A percentile compares a stretch with the other conserved stretches of the same genome.
Conservation (phyloP, 192 early-diverging fungal genomes). For the Coemansia asiatica region DNA sequence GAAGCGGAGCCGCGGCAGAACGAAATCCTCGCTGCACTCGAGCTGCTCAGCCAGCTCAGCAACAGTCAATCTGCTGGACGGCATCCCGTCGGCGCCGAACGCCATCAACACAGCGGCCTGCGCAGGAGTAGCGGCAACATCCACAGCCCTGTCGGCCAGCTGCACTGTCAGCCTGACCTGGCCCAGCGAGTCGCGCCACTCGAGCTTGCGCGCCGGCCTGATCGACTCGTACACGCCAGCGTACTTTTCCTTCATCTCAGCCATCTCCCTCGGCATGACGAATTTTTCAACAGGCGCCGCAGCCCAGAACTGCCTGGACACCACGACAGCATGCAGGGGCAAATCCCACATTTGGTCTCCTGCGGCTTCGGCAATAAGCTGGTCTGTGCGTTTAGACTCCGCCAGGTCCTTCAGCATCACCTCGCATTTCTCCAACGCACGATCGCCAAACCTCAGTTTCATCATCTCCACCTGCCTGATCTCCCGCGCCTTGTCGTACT, state of each 20-base stretch:
- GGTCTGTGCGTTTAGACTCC: slow-evolving; percentile 67
- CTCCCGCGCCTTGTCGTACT: slow-evolving; percentile 62
- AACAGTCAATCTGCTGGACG: neutral
- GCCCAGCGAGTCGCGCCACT: slow-evolving; percentile 58
- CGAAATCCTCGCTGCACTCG: slow-evolving; percentile 27
- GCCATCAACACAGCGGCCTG: slow-evolving; percentile 59
- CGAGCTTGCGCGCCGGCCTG: slow-evolving; percentile 63
- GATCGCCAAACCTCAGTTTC: slow-evolving; percentile 69
- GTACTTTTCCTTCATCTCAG: slow-evolving; percentile 49
- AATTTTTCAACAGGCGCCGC: slow-evolving; percentile 35
- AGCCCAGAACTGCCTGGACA: slow-evolving; percentile 72
- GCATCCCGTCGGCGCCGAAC: slow-evolving; percentile 4
- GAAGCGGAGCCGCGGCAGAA: slow-evolving; percentile 23
- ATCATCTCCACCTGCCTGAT: slow-evolving; percentile 69
- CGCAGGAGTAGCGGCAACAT: slow-evolving; percentile 55
- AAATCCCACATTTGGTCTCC: slow-evolving; percentile 18
- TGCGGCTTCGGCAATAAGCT: slow-evolving; percentile 47
- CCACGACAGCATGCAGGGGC: slow-evolving; percentile 46
- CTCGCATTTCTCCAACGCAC: slow-evolving; percentile 64
- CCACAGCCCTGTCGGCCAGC: slow-evolving; percentile 53
- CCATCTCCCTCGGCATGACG: slow-evolving; percentile 45
- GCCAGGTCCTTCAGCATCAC: slow-evolving; percentile 82
- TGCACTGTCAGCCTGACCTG: slow-evolving; percentile 59
- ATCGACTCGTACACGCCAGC: slow-evolving; percentile 50
- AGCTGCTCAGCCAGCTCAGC: slow-evolving; percentile 16